Base-by-base conservation (phyloP, 805 yeast species). In the Kodamaea neixiangensis region DNA sequence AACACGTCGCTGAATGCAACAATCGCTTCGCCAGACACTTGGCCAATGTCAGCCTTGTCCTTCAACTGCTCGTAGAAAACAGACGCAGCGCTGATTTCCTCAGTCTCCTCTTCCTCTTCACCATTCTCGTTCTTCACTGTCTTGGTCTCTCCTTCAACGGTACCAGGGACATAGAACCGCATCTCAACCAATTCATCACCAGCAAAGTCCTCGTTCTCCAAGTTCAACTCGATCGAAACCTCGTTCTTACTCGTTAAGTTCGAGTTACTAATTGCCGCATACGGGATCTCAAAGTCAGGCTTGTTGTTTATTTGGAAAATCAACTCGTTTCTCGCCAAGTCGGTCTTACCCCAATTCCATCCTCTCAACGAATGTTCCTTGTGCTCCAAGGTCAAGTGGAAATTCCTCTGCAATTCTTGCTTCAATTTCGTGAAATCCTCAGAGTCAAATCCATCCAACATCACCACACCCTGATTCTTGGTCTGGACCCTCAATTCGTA, bases 331-430 rank as follows among this genome's bases (percentile, higher is more conserved):
- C 97, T 82, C 17, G 96, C 97, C 65, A 94, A 81, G 66, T 92
- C 97, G 13, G 93, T 78, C 56, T 86, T 84, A 49, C 99, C 99
- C 99, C 99, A 94, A 70, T 94, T 94, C 99, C 99, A 94, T 29
- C 99, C 99, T 72, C 97, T 82, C 57, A 94, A 74, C 3, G 97
- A 87, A 69, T 94, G 99, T 61, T 93, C 98, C 61, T 79, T 83
- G 55, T 80, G 86, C 60, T 94, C 98, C 52, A 94, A 77, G 50
- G 81, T 80, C 40, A 89, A 74, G 48, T 71, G 76, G 68, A 91
- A 89, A 62, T 87, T 81, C 58, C 91, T 77, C 63, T 87, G 91
- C 58, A 94, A 76, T 58, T 92, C 96, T 63, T 81, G 87, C 68
- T 92, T 93, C 62, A 94, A 74, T 53, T 86, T 78, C 53, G 83